phyloP scores from a whole-genome alignment of 305 asterid genomes.

The Stenogyne calaminthoides region DNA sequence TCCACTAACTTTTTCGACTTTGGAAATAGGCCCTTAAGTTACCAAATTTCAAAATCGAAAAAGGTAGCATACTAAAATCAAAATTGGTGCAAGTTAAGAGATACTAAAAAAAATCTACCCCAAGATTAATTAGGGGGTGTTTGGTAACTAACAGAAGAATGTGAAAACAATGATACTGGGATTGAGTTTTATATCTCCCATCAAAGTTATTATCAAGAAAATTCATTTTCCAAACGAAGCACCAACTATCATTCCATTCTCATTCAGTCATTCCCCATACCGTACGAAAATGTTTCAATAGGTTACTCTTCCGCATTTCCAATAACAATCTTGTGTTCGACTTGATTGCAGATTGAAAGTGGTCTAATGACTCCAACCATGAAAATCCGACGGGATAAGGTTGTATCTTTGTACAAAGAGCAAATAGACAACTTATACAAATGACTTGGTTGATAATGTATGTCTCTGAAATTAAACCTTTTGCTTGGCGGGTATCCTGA shows the following conservation, averaged over 20 bases:
- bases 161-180: background rate
- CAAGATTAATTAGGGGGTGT: background rate
- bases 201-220: background rate
- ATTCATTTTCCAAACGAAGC: background rate
- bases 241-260: background rate
- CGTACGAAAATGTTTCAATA: background rate
- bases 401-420: conserved; percentile 58
- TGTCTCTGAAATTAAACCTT: background rate
- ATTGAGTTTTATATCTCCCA: background rate
- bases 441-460: conserved; percentile 16
- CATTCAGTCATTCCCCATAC: background rate
- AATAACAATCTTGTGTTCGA: background rate
- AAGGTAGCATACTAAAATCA: too few relatives aligned
- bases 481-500: background rate
- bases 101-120: too few relatives aligned
- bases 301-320: background rate
- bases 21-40: too few relatives aligned
- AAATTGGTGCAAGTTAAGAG: too few relatives aligned
- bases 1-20: too few relatives aligned
- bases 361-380: conserved; percentile 96
- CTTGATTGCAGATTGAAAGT: conserved; percentile 63
- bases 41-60: too few relatives aligned
- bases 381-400: conserved; percentile 84
- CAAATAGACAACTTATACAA: conserved; percentile 66
- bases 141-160: background rate